A percentile compares a stretch with the other conserved stretches of the same genome.
These are phyloP conservation scores for Globisporangium sylvaticum DNA, from an alignment of 352 stramenopile genomes.

Conservation along the genomic window DNA sequence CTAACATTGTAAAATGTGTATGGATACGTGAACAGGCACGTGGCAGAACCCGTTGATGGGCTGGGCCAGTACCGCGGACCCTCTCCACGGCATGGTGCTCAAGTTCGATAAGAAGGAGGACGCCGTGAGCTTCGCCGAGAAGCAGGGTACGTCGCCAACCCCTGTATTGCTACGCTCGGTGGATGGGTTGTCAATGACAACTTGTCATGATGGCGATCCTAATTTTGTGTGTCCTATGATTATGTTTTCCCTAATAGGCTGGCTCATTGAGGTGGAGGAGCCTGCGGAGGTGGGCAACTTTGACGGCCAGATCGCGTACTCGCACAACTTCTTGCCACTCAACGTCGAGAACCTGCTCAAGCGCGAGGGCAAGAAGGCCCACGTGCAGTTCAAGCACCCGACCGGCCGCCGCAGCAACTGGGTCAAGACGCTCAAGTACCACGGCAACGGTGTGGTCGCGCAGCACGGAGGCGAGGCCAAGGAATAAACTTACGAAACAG, in stretches of 20 bases:
- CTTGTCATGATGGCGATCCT: neutral
- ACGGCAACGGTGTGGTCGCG: slow-evolving; percentile 69
- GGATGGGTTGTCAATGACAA: neutral
- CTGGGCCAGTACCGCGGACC: slow-evolving; percentile 89
- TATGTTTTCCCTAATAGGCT: slow-evolving; percentile 26
- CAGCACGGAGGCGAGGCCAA: slow-evolving; percentile 81
- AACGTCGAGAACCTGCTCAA: slow-evolving; percentile 76
- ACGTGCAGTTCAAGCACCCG: slow-evolving; percentile 72
- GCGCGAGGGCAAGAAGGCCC: slow-evolving; percentile 74
- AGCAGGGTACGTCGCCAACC: slow-evolving; percentile 31
- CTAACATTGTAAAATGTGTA: neutral
- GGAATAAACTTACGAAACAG: slow-evolving; percentile 27
- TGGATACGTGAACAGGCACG: slow-evolving; percentile 20
- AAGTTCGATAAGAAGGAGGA: slow-evolving; percentile 89
- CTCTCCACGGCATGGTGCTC: slow-evolving; percentile 79
- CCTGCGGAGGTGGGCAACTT: slow-evolving; percentile 69
- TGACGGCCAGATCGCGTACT: slow-evolving; percentile 79
- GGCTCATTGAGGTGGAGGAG: slow-evolving; percentile 80
- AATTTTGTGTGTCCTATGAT: neutral
- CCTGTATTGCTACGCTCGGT: neutral
- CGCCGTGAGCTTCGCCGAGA: slow-evolving; percentile 76
- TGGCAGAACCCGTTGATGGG: slow-evolving; percentile 95
- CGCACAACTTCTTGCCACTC: slow-evolving; percentile 82
- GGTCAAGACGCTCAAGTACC: slow-evolving; percentile 88
- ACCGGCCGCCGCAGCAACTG: slow-evolving; percentile 78